A percentile compares a stretch with the other conserved stretches of the same genome.
Evolutionary conservation across 1,284 basidiomycete genomes (phyloP).

Genomic region (Ustilago curta): DNA sequence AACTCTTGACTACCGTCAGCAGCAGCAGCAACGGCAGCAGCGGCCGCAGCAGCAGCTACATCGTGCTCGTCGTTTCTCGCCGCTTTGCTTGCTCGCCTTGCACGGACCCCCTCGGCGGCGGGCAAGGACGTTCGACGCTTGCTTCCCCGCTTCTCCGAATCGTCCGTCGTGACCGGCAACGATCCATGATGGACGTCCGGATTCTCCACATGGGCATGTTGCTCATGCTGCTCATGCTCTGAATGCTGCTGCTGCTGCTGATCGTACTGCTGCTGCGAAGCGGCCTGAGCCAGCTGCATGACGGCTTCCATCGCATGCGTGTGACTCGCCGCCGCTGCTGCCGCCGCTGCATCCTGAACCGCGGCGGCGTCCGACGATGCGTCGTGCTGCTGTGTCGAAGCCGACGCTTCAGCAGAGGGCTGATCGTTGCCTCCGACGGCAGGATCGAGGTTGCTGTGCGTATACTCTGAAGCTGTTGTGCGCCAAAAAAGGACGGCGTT

Average conservation of each 20-base stretch:
- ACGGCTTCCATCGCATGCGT: slow-evolving; percentile 43
- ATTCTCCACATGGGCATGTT: slow-evolving; percentile 30
- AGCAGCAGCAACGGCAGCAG: slow-evolving; percentile 21
- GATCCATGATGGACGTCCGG: slow-evolving; percentile 25
- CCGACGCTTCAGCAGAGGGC: neutral
- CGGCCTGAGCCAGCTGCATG: slow-evolving; percentile 51
- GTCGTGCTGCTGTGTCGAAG: neutral
- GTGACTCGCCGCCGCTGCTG: slow-evolving; percentile 3
- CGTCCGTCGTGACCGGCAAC: slow-evolving; percentile 16
- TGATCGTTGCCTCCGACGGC: slow-evolving; percentile 3
- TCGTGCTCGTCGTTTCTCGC: slow-evolving; percentile 20
- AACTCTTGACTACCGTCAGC: slow-evolving; percentile 4
- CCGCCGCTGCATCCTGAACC: slow-evolving; percentile 11
- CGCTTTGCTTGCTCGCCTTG: slow-evolving; percentile 14
- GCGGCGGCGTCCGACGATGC: slow-evolving; percentile 8
- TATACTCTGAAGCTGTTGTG: slow-evolving; percentile 43
- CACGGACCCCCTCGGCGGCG: neutral
- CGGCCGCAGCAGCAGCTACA: slow-evolving; percentile 21
- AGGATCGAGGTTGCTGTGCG: slow-evolving; percentile 42
- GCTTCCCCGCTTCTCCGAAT: slow-evolving; percentile 23
- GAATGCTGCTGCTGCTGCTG: slow-evolving; percentile 23
- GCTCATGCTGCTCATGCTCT: slow-evolving; percentile 31
- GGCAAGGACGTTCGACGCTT: slow-evolving; percentile 21
- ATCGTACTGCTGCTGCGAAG: slow-evolving; percentile 50
- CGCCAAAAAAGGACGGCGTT: neutral